Evolutionary conservation across 2,329 filamentous ascomycete species (phyloP).

Genomic region (Fusarium azukiicola): DNA sequence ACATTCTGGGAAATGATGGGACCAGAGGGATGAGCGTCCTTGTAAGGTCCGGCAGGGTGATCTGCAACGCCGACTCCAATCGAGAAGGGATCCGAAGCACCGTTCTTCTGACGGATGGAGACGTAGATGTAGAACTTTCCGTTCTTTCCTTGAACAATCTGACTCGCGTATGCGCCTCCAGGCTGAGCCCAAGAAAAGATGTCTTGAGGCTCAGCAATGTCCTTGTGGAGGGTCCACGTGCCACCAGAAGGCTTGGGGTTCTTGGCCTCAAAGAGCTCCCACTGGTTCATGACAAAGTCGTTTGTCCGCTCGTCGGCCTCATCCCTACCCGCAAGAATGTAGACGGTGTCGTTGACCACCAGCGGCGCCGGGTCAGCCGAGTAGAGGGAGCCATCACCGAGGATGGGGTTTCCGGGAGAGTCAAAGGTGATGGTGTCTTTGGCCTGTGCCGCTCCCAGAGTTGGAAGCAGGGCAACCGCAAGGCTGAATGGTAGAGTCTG

Average conservation of each 20-base stretch:
- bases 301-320: constrained; percentile 56
- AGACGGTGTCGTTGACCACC: constrained; percentile 61
- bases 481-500: constrained; percentile 16
- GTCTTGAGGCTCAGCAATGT: constrained; percentile 55
- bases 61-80: constrained; percentile 64
- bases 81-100: constrained; percentile 59
- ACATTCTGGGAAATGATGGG: constrained; percentile 62
- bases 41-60: constrained; percentile 60
- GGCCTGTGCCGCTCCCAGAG: not conserved
- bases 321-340: constrained; percentile 62
- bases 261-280: constrained; percentile 59
- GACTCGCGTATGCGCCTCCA: constrained; percentile 61
- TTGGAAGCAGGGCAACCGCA: not conserved
- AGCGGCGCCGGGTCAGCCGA: constrained; percentile 64
- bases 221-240: constrained; percentile 59
- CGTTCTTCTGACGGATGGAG: constrained; percentile 56
- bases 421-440: constrained; percentile 39
- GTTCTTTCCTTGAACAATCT: constrained; percentile 59
- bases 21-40: constrained; percentile 58
- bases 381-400: constrained; percentile 62
- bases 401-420: constrained; percentile 62
- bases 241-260: constrained; percentile 56
- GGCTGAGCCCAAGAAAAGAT: constrained; percentile 61
- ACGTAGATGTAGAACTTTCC: constrained; percentile 63
- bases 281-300: constrained; percentile 62